Evolutionary conservation across 1,284 basidiomycete genomes (phyloP), one percentile per base, ranked within the genome.

Genomic region (Uromyces viciae-fabae): DNA sequence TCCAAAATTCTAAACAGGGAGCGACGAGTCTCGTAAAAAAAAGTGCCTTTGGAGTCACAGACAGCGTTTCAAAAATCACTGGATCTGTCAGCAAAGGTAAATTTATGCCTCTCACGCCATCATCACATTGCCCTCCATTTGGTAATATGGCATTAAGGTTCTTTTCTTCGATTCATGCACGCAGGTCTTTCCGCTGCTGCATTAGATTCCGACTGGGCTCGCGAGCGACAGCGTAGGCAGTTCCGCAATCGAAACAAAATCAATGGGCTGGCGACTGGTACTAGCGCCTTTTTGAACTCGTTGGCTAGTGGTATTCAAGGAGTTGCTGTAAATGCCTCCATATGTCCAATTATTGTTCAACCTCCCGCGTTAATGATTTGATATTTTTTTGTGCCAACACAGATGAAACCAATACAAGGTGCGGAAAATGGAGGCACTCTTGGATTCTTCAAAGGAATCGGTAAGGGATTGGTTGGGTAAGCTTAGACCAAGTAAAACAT

Each of bases 11-110:
- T 33, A 40, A 58, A n/a, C 42, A 94, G 91, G 95, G 97, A 52
- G 97, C 97, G 0, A 95, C 97, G 11, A 98, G 94, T 85, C 96
- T 99, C 84, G 93, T 98, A 75, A 98, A 98, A 89, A 99, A 99
- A 88, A 98, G 96, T 0, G 93, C 98, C 15, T 99, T 98, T 84
- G 97, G 97, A 43, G 87, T 99, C 73, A 93, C 93, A 52, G 95
- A 99, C 86, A 96, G 93, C 85, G 89, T 99, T 86, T 96, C 95
- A 36, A 99, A 98, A 87, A 92, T 99, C 84, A 99, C 97, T 0
- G 94, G 95, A 82, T 96, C 94, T 85, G 91, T 99, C 83, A 94
- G 96, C 56, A 99, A 99, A 89, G 97, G 94, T 92, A 81, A 36
- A 84, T 75, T 4, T 14, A 71, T 33, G 5, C 31, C 7, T 8